Evolutionary conservation across 352 stramenopile species (phyloP), one percentile per base, ranked within the genome.

Genomic region (Plasmopara viticola): DNA sequence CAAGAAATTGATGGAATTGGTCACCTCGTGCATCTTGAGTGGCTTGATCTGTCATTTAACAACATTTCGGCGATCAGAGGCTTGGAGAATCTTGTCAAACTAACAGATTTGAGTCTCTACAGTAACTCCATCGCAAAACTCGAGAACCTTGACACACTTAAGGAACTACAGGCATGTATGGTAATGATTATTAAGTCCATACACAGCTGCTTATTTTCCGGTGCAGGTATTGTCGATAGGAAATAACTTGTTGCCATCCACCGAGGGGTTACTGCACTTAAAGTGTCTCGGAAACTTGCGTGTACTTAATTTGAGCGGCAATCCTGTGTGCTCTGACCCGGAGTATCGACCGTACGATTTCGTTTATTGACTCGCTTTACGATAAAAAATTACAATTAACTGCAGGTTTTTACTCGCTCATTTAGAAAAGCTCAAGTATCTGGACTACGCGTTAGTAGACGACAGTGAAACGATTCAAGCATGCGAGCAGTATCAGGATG

Each of bases 21-120:
- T 1, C 86, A 95, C 58, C 66, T 96, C 20, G 77, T 86, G 31
- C 81, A 93, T 33, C 70, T 98, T 34, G 77, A 87, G 48, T 97
- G 92, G 92, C 81, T 98, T 40, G 93, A 98, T 64, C 58, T 98
- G 8, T 95, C 79, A 28, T 98, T 98, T 70, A 98, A 98, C 69
- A 95, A 94, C 65, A 97, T 98, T 63, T 79, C 73, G 3, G 60
- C 54, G 25, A 96, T 98, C 60, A 79, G 90, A 34, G 93, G 93
- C 0, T 70, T 98, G 13, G 87, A 97, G n/a, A 87, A 78, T 20
- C 75, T 98, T 14, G 86, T 82, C 17, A 63, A 92, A 37, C 78
- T 98, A 12, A 93, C 86, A 25, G 93, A 98, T 49, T 66, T 97
- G 17, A 96, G 75, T 49, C 67, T 98, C 2, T 97, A 95, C 69